Percentiles rank a stretch among this genome's conserved stretches.
phyloP scores from a whole-genome alignment of 345 rosid species.

The Eucalyptus curtisii region DNA sequence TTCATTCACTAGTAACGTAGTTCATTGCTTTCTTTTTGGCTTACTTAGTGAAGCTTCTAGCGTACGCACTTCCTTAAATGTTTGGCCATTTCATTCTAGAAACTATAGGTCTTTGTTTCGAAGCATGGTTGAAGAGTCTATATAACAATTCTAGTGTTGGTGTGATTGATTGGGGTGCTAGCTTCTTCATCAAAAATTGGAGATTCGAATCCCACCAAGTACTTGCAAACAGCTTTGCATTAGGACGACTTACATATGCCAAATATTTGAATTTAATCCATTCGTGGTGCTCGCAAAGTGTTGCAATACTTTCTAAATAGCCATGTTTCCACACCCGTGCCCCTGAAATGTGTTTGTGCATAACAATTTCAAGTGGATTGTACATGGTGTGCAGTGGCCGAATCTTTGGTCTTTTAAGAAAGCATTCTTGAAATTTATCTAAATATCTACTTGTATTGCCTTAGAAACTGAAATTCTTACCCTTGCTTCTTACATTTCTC shows the following conservation, averaged over 20 bases:
- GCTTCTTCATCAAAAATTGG: background rate
- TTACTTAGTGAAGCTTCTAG: background rate
- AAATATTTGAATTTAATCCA: background rate
- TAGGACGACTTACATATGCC: background rate
- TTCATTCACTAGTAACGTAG: background rate
- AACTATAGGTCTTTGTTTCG: background rate
- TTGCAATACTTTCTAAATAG: background rate
- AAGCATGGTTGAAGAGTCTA: background rate
- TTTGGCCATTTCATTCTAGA: background rate
- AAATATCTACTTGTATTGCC: background rate
- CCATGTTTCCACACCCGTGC: rapidly evolving
- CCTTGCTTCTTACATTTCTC: background rate
- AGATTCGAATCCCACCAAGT: background rate
- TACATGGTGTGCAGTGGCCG: background rate
- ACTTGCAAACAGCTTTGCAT: background rate
- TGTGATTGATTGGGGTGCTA: background rate
- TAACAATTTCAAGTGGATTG: background rate
- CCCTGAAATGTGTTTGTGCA: background rate
- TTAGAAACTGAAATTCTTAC: background rate
- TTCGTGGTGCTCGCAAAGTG: background rate
- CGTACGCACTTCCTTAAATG: background rate
- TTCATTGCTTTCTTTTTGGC: background rate
- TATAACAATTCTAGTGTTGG: background rate
- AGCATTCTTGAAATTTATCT: background rate
- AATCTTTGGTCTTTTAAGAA: background rate